Conservation (phyloP, 345 rosid species). For the Eutrema heterophyllum region DNA sequence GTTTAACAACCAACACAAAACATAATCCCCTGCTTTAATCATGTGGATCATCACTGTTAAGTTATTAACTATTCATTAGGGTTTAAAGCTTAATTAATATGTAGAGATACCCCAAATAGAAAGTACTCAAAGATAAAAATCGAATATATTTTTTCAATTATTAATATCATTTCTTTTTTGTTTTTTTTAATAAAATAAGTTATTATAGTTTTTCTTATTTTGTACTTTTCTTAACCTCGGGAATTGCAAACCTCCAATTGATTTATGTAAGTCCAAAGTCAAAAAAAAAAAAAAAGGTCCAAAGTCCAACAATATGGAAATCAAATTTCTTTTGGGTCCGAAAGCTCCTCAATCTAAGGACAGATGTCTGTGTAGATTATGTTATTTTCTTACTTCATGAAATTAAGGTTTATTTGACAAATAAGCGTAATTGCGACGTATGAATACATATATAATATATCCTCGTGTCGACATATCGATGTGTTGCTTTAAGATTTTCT, state of each 20-base stretch:
- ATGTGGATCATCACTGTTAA: conserved; percentile 8
- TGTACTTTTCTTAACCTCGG: conserved; percentile 1
- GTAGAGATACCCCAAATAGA: not conserved
- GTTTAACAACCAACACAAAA: not conserved
- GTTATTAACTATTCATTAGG: not conserved
- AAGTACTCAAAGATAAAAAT: not conserved
- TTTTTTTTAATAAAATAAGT: not conserved
- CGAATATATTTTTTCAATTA: not conserved
- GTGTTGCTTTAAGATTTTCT: not conserved
- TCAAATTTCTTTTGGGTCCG: not conserved
- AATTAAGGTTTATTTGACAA: conserved; percentile 14
- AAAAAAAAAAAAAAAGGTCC: not conserved
- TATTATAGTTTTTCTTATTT: not conserved
- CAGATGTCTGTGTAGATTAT: conserved; percentile 13
- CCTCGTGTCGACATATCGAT: not conserved
- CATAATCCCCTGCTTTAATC: not conserved
- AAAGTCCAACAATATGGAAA: conserved; percentile 6
- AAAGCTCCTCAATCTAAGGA: conserved; percentile 32
- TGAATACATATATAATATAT: not conserved
- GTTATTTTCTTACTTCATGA: conserved; percentile 3
- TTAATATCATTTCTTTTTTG: not conserved
- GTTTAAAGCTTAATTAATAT: not conserved
- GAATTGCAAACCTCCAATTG: conserved; percentile 13
- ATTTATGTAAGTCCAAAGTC: conserved; percentile 1
- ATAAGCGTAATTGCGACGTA: conserved; percentile 11